Conservation (phyloP, 2,329 filamentous ascomycete species). For the Penicillium sp. region DNA sequence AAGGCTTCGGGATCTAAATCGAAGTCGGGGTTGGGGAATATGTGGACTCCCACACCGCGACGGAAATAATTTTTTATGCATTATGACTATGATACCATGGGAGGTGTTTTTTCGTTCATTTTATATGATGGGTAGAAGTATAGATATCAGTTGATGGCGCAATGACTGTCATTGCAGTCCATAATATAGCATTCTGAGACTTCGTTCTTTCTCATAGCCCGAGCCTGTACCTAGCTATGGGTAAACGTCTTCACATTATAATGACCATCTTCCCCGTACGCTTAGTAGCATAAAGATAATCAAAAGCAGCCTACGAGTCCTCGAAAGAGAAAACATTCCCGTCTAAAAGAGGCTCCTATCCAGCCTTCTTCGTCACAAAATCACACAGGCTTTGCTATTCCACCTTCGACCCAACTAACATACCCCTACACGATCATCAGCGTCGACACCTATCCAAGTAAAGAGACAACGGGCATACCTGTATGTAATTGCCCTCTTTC, state of each 20-base stretch:
- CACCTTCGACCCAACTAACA: background rate
- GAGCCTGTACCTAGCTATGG: no score
- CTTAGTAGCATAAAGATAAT: background rate
- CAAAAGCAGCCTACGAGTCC: background rate
- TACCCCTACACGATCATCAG: background rate
- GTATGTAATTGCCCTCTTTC: no score
- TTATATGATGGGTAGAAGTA: background rate
- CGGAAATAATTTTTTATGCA: constrained; percentile 11
- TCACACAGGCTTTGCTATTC: background rate
- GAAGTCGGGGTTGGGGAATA: constrained; percentile 14
- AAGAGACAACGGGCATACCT: background rate
- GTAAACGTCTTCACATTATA: background rate
- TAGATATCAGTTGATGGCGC: background rate
- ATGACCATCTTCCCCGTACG: background rate
- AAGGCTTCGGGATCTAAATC: constrained; percentile 17
- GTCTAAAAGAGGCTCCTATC: background rate
- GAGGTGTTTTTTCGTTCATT: background rate
- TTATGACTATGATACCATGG: constrained; percentile 19
- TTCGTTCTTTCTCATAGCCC: no score
- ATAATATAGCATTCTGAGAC: no score
- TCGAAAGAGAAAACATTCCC: background rate
- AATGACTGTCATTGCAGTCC: background rate
- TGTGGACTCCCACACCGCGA: constrained; percentile 23
- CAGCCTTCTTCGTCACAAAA: background rate
- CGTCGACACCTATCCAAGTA: background rate